Evolutionary conservation across 164 flowering plant genomes (phyloP).

Genomic region (Sedum album): DNA sequence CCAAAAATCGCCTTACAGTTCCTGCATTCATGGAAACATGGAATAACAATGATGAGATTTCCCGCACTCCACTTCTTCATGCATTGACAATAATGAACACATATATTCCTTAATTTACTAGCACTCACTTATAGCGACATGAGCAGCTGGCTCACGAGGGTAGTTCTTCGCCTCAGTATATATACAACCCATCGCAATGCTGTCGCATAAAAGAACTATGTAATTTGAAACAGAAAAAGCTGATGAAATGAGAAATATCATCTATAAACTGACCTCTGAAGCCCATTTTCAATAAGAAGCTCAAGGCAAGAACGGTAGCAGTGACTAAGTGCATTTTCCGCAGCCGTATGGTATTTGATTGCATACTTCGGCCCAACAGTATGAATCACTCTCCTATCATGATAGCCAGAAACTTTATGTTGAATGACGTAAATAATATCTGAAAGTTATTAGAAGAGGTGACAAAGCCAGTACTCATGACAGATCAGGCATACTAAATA

Average conservation of each 20-base stretch:
- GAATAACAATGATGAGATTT: neutral
- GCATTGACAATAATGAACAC: neutral
- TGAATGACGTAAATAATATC: neutral
- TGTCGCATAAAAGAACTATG: conserved; percentile 21
- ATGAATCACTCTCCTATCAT: conserved; percentile 84
- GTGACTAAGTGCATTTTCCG: conserved; percentile 96
- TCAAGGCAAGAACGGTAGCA: conserved; percentile 99
- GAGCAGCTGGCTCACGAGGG: conserved; percentile 99
- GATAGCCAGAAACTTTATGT: neutral
- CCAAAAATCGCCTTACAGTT: conserved; percentile 86
- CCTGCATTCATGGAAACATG: conserved; percentile 33
- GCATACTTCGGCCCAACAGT: conserved; percentile 99
- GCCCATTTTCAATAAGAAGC: conserved; percentile 90
- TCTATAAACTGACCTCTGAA: conserved; percentile 41
- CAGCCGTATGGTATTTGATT: conserved; percentile 97
- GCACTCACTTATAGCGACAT: conserved; percentile 97
- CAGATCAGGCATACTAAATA: too few relatives aligned
- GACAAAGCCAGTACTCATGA: neutral
- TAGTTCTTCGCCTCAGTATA: conserved; percentile 92
- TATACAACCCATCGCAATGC: conserved; percentile 95
- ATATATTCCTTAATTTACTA: too few relatives aligned
- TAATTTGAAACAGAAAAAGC: neutral
- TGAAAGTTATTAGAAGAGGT: neutral
- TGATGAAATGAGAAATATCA: neutral
- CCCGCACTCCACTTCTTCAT: neutral